phyloP scores from a whole-genome alignment of 2,329 filamentous ascomycete genomes.

The Aureobasidium pullulans region DNA sequence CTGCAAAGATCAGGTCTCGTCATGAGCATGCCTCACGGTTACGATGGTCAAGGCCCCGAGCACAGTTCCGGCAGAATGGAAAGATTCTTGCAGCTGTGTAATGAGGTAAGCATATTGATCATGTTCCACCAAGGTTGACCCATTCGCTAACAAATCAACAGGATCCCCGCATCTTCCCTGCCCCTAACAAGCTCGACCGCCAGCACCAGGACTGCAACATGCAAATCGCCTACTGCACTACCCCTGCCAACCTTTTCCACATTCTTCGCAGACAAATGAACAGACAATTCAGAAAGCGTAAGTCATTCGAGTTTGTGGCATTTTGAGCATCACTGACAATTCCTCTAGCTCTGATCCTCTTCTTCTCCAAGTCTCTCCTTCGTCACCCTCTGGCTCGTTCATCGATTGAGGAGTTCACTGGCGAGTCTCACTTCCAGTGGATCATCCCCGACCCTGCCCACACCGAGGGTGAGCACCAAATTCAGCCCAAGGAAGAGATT shows the following conservation, averaged over 20 bases:
- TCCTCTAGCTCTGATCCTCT: conserved; percentile 72
- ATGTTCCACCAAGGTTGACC: background rate
- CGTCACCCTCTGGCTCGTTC: conserved; percentile 91
- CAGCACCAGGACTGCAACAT: conserved; percentile 99
- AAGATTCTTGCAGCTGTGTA: conserved; percentile 92
- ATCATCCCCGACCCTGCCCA: conserved; percentile 90
- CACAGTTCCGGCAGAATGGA: conserved; percentile 97
- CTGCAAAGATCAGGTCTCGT: conserved; percentile 95
- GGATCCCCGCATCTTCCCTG: conserved; percentile 87
- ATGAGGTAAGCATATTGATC: conserved; percentile 48
- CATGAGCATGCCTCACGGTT: conserved; percentile 93
- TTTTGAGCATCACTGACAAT: conserved; percentile 16
- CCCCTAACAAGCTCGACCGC: conserved; percentile 79
- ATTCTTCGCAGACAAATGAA: conserved; percentile 95
- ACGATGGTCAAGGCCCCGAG: conserved; percentile 96
- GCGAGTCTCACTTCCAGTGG: conserved; percentile 91
- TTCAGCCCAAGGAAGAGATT: conserved; percentile 77
- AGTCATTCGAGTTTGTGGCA: conserved; percentile 34
- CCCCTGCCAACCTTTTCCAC: conserved; percentile 92
- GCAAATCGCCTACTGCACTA: conserved; percentile 97
- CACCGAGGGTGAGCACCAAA: conserved; percentile 51
- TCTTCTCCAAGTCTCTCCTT: conserved; percentile 96
- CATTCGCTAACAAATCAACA: background rate
- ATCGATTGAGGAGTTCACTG: conserved; percentile 80
- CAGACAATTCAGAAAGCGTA: conserved; percentile 97